A percentile compares a stretch with the other conserved stretches of the same genome.
These are phyloP conservation scores for Tolypocladium ovalisporum DNA, from an alignment of 2,329 filamentous ascomycete genomes.

Conservation along the genomic window DNA sequence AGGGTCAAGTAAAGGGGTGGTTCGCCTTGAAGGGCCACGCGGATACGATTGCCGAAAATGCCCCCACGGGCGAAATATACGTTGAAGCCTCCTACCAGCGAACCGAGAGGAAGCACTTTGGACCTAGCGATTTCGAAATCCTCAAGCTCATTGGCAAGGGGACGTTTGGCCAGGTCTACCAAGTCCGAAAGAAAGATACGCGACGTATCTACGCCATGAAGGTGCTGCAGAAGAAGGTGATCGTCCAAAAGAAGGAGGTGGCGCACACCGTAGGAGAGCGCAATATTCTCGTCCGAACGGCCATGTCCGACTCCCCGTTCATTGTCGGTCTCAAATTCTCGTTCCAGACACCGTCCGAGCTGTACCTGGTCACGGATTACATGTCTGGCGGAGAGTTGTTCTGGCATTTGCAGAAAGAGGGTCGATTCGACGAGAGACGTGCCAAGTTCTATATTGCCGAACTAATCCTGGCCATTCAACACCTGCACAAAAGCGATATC, in stretches of 20 bases:
- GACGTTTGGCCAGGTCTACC: conserved; percentile 96
- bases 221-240: conserved; percentile 97
- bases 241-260: conserved; percentile 99
- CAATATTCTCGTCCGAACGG: conserved; percentile 93
- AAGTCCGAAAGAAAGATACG: conserved; percentile 95
- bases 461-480: conserved; percentile 86
- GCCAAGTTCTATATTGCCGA: conserved; percentile 99
- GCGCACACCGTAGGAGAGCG: conserved; percentile 94
- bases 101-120: conserved; percentile 82
- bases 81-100: conserved; percentile 79
- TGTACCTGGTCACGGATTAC: conserved; percentile 98
- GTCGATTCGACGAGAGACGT: conserved; percentile 84
- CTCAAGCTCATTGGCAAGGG: conserved; percentile 95
- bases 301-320: conserved; percentile 90
- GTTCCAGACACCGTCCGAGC: conserved; percentile 91
- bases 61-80: conserved; percentile 77
- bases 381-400: conserved; percentile 98
- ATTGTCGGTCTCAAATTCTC: conserved; percentile 98
- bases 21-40: conserved; percentile 67
- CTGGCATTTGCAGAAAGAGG: conserved; percentile 97
- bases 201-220: conserved; percentile 98
- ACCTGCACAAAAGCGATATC: conserved; percentile 93
- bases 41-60: conserved; percentile 60
- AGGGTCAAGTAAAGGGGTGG: conserved; percentile 72
- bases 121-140: conserved; percentile 92